phyloP scores from a whole-genome alignment of 2,329 filamentous ascomycete genomes.

The Claviceps capensis region DNA sequence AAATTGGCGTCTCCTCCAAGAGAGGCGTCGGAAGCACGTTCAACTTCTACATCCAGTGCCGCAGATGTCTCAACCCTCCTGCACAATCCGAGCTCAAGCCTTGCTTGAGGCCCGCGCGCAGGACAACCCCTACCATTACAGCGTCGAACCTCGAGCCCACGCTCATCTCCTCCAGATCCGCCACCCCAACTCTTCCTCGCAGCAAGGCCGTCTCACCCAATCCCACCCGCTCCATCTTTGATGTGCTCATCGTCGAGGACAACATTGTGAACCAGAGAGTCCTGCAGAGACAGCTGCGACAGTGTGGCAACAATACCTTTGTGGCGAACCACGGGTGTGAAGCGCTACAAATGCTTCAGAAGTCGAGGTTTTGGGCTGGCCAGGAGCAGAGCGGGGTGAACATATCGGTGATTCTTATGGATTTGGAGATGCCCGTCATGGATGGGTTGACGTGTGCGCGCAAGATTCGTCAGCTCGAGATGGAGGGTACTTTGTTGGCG shows the following conservation, averaged over 20 bases:
- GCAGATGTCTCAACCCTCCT: slow-evolving; percentile 34
- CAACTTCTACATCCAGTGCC: slow-evolving; percentile 61
- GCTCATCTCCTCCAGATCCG: slow-evolving; percentile 6
- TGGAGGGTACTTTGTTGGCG: slow-evolving; percentile 41
- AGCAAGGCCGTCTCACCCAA: slow-evolving; percentile 5
- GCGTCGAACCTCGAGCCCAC: slow-evolving; percentile 6
- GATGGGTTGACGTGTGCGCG: slow-evolving; percentile 62
- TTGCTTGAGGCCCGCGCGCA: slow-evolving; percentile 22
- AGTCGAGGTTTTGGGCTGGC: slow-evolving; percentile 41
- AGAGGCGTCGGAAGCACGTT: slow-evolving; percentile 60
- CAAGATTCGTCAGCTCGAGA: slow-evolving; percentile 55
- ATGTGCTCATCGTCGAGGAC: slow-evolving; percentile 53
- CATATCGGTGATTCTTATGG: slow-evolving; percentile 62
- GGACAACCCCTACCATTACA: slow-evolving; percentile 2
- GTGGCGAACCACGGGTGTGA: slow-evolving; percentile 54
- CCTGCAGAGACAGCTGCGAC: slow-evolving; percentile 45
- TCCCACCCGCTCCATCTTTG: slow-evolving; percentile 23
- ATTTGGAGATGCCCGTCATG: slow-evolving; percentile 76
- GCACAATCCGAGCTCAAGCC: slow-evolving; percentile 23
- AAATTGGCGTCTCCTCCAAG: slow-evolving; percentile 58
- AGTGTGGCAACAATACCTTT: slow-evolving; percentile 44
- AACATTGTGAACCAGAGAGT: slow-evolving; percentile 56
- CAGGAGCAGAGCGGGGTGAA: slow-evolving; percentile 33
- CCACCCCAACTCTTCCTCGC: neutral
- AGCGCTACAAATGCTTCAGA: slow-evolving; percentile 42